Base-by-base conservation (phyloP, 83 land plant genomes). In the Picea mariana region DNA sequence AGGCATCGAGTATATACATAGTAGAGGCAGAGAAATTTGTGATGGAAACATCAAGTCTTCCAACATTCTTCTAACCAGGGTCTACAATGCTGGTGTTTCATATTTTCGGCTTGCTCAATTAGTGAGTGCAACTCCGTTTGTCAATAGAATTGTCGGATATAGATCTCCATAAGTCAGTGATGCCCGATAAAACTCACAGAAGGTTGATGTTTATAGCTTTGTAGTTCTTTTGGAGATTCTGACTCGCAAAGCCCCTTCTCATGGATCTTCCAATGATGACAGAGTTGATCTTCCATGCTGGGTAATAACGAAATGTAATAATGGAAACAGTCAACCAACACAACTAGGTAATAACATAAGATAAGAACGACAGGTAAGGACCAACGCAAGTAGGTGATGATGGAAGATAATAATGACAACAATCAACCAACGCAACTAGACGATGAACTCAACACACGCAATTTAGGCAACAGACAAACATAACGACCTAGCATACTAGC, bases 1-100 rank as follows among this genome's bases (percentile, higher is more conserved):
- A 21, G 95, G 93, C 67, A 76, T 87, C 6, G 87, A 83, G 21
- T 79, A 80, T 60, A 31, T 87, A 24, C 89, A 87, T 79, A 66
- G 77, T 18, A 83, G 82, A 62, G 80, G 81, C 3, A 31, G 20
- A 5, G 84, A 84, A 69, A 75, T 87, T 49, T 59, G 62, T 6
- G 83, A 84, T 23, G 85, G 84, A 24, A 80, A 84, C 83, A 71
- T 84, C 31, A 84, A 84, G 62, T 84, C 85, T 68, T 81, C 85
- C 42, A 80, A 84, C 47, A 49, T 84, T 47, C 64, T 84, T 18
- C 76, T 84, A 23, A 65, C 72, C 1, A 71, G 31, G 15, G 68
- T 71, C 26, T 84, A 69, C 26, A 42, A 84, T 17, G 77, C 85
- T 2, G 24, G 84, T 47, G 31, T 84, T 6, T 68, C 85, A 24